Percentiles rank a stretch among this genome's conserved stretches.
Conservation (phyloP, 140 eudicot species). For the Flaveria floridana region DNA sequence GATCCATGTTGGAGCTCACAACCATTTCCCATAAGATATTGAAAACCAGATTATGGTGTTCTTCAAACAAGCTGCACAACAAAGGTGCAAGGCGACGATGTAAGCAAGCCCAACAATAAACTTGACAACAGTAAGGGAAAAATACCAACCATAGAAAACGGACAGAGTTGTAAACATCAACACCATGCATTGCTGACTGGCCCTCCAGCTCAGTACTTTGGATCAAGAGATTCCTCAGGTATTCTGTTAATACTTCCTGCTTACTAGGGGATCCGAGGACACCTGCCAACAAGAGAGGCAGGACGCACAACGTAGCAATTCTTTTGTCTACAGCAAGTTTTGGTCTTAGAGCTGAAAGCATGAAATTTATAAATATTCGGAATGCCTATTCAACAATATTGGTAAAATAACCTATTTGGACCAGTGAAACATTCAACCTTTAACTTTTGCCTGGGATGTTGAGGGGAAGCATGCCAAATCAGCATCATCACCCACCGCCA, state of each 20-base stretch:
- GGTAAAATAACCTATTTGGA: not conserved
- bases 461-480: conserved; percentile 69
- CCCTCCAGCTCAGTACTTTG: conserved; percentile 51
- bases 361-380: not conserved
- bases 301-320: conserved; percentile 75
- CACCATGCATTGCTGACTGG: conserved; percentile 47
- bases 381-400: not conserved
- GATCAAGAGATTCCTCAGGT: conserved; percentile 65
- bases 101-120: conserved; percentile 10
- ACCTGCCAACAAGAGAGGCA: conserved; percentile 86
- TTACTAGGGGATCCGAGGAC: conserved; percentile 74
- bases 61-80: conserved; percentile 70
- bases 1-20: conserved; percentile 71
- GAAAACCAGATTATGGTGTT: conserved; percentile 77
- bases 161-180: conserved; percentile 73
- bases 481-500: conserved; percentile 79
- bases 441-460: conserved; percentile 55
- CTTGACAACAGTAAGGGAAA: conserved; percentile 1
- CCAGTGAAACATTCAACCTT: conserved; percentile 43
- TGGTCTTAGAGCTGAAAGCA: conserved; percentile 68
- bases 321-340: conserved; percentile 56
- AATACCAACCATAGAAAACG: conserved; percentile 85
- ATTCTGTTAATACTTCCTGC: conserved; percentile 69
- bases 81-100: conserved; percentile 14
- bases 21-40: conserved; percentile 96